These are phyloP conservation scores for Diplodia scrobiculata DNA, from an alignment of 2,329 filamentous ascomycete species.

Conservation along the genomic window DNA sequence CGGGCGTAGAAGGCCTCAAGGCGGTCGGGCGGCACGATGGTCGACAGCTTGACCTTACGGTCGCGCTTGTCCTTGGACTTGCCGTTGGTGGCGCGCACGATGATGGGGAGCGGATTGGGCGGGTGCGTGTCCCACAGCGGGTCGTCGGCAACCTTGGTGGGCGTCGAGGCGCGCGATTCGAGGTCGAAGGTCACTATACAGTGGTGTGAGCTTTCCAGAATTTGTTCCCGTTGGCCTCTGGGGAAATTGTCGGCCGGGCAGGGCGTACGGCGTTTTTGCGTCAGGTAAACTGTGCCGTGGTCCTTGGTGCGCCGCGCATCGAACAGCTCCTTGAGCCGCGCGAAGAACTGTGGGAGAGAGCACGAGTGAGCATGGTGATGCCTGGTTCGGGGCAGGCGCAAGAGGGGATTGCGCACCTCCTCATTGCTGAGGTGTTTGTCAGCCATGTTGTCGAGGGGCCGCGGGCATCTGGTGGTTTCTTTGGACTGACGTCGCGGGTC, in stretches of 20 bases:
- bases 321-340: constrained; percentile 68
- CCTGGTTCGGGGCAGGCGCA: constrained; percentile 11
- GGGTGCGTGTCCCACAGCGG: constrained; percentile 64
- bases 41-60: constrained; percentile 74
- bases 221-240: too few relatives aligned
- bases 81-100: constrained; percentile 84
- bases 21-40: constrained; percentile 73
- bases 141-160: constrained; percentile 48
- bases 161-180: neutral
- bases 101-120: constrained; percentile 65
- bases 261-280: constrained; percentile 69
- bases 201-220: too few relatives aligned
- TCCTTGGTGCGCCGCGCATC: constrained; percentile 66
- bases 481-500: constrained; percentile 27
- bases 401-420: constrained; percentile 51
- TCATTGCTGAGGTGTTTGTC: constrained; percentile 61
- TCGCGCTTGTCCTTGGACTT: constrained; percentile 57
- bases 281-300: constrained; percentile 73
- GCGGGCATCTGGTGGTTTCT: constrained; percentile 1
- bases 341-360: constrained; percentile 65
- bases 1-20: constrained; percentile 78
- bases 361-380: neutral
- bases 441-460: constrained; percentile 27
- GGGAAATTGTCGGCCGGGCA: neutral
- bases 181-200: constrained; percentile 46